These are phyloP conservation scores for Corylus heterophylla DNA, from an alignment of 306 rosid genomes.

Conservation along the genomic window DNA sequence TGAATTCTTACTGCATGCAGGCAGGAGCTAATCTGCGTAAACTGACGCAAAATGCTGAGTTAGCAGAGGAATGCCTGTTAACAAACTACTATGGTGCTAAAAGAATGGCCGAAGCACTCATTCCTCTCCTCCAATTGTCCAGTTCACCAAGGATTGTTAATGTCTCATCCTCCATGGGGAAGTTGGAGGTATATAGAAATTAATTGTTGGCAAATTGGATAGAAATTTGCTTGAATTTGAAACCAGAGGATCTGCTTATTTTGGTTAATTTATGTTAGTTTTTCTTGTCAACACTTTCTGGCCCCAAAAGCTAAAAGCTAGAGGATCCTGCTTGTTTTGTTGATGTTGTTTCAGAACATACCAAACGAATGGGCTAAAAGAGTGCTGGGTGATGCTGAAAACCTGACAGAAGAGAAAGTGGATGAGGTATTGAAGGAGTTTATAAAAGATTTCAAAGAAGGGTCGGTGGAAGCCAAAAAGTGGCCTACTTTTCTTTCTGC, in stretches of 20 bases:
- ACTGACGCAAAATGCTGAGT: slow-evolving; percentile 28
- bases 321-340: not conserved
- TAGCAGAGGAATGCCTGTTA: slow-evolving; percentile 34
- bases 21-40: slow-evolving; percentile 28
- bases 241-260: not conserved
- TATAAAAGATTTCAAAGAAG: slow-evolving; percentile 45
- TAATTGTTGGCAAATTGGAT: not conserved
- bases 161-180: slow-evolving; percentile 41
- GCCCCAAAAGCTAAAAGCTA: not conserved
- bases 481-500: slow-evolving; percentile 39
- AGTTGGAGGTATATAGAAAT: slow-evolving; percentile 30
- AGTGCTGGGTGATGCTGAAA: slow-evolving; percentile 38
- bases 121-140: slow-evolving; percentile 59
- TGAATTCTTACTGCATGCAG: not conserved
- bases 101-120: slow-evolving; percentile 36
- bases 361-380: slow-evolving; percentile 41
- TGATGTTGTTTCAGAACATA: slow-evolving; percentile 25
- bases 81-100: slow-evolving; percentile 61
- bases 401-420: slow-evolving; percentile 44
- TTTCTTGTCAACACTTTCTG: not conserved
- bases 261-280: not conserved
- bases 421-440: slow-evolving; percentile 37
- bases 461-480: slow-evolving; percentile 36
- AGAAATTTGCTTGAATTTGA: not conserved
- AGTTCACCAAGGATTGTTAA: slow-evolving; percentile 58